Evolutionary conservation across 225 moss, liverwort and hornwort genomes (phyloP).

Genomic region (Bryoerythrophyllum caledonicum): DNA sequence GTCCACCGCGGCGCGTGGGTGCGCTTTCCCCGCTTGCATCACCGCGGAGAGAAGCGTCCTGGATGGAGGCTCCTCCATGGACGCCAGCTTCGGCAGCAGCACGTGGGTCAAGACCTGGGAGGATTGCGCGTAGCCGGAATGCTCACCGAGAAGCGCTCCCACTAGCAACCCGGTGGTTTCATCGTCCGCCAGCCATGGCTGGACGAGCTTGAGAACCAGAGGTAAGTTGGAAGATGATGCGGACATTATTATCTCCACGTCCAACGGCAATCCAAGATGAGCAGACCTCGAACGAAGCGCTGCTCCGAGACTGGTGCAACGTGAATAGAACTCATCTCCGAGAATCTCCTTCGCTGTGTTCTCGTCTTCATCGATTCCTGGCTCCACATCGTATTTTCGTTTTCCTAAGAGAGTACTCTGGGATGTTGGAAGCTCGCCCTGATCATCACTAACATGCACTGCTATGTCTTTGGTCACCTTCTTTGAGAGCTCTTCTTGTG

Average conservation of each 20-base stretch:
- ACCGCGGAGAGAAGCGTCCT: slow-evolving; percentile 55
- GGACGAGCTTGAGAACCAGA: slow-evolving; percentile 48
- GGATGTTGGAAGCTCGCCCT: slow-evolving; percentile 20
- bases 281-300: slow-evolving; percentile 47
- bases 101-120: slow-evolving; percentile 57
- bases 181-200: slow-evolving; percentile 78
- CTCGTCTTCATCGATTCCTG: slow-evolving; percentile 29
- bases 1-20: slow-evolving; percentile 74
- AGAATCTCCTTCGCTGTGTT: slow-evolving; percentile 39
- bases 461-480: slow-evolving; percentile 14
- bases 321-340: slow-evolving; percentile 46
- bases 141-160: slow-evolving; percentile 59
- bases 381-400: slow-evolving; percentile 27
- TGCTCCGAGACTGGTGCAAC: slow-evolving; percentile 47
- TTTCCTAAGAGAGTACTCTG: slow-evolving; percentile 25
- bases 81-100: slow-evolving; percentile 63
- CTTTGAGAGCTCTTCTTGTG: background rate
- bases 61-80: slow-evolving; percentile 59
- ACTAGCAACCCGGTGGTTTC: slow-evolving; percentile 68
- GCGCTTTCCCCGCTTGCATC: slow-evolving; percentile 70
- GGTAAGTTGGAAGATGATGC: slow-evolving; percentile 34
- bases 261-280: slow-evolving; percentile 50
- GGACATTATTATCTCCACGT: slow-evolving; percentile 49
- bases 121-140: slow-evolving; percentile 70
- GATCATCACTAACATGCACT: background rate